Conservation (phyloP, 371 early-diverging fungal genomes). For the Batkoa obscura region DNA sequence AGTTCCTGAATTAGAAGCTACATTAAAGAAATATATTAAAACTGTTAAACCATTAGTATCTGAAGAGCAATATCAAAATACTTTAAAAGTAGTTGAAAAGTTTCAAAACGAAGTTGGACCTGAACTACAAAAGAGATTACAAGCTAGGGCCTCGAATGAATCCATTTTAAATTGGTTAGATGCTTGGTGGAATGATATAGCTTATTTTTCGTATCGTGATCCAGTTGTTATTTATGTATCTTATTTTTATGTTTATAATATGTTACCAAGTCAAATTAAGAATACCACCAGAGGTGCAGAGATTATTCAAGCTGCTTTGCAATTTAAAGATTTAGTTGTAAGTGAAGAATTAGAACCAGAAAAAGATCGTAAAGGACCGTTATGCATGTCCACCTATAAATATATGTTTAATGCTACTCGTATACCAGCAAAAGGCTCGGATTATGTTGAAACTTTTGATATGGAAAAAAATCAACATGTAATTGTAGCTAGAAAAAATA, state of each 20-base stretch:
- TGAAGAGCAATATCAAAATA: slow-evolving; percentile 47
- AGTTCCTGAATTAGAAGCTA: slow-evolving; percentile 69
- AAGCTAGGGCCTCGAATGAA: slow-evolving; percentile 42
- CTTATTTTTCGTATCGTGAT: slow-evolving; percentile 89
- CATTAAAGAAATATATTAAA: slow-evolving; percentile 54
- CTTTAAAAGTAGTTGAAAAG: slow-evolving; percentile 48
- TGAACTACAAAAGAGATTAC: slow-evolving; percentile 64
- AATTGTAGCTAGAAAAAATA: slow-evolving; percentile 73
- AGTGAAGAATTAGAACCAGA: slow-evolving; percentile 70
- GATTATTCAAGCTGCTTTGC: slow-evolving; percentile 66
- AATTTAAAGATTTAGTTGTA: slow-evolving; percentile 64
- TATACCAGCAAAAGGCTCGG: slow-evolving; percentile 68
- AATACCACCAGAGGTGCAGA: slow-evolving; percentile 56
- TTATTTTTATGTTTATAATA: slow-evolving; percentile 68
- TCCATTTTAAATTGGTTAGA: slow-evolving; percentile 70
- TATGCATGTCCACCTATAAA: slow-evolving; percentile 83
- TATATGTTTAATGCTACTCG: slow-evolving; percentile 94
- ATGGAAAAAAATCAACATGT: slow-evolving; percentile 62
- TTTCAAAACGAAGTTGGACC: slow-evolving; percentile 70
- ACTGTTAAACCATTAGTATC: slow-evolving; percentile 55
- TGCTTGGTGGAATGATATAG: slow-evolving; percentile 89
- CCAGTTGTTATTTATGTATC: slow-evolving; percentile 76
- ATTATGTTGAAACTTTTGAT: slow-evolving; percentile 51
- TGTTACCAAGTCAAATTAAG: slow-evolving; percentile 31
- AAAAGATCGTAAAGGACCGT: slow-evolving; percentile 47